These are phyloP conservation scores for Paramecium biaurelia DNA, from an alignment of 73 alveolate genomes.

Conservation along the genomic window DNA sequence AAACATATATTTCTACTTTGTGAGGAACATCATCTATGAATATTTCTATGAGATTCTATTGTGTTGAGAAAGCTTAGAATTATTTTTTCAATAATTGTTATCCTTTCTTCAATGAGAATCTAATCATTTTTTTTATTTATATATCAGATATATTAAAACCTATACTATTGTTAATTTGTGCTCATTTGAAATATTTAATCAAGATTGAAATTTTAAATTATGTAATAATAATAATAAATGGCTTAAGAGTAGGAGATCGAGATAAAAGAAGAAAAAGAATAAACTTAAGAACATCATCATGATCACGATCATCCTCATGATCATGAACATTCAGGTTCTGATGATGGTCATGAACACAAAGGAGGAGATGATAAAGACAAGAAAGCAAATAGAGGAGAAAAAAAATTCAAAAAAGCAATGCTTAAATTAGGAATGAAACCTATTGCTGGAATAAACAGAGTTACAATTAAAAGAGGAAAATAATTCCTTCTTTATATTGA, in stretches of 20 bases:
- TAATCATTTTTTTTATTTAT: not conserved
- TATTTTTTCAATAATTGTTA: not conserved
- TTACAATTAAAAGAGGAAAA: constrained; percentile 94
- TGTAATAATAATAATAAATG: not conserved
- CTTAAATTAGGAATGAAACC: constrained; percentile 92
- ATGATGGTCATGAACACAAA: constrained; percentile 64
- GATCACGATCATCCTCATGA: constrained; percentile 57
- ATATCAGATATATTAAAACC: not conserved
- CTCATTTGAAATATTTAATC: constrained; percentile 1
- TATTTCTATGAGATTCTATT: constrained; percentile 27
- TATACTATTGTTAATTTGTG: not conserved
- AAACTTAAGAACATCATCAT: constrained; percentile 47
- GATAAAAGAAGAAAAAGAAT: constrained; percentile 10
- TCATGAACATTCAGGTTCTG: constrained; percentile 55
- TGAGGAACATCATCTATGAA: constrained; percentile 44
- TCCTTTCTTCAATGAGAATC: constrained; percentile 11
- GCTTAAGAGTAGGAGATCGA: constrained; percentile 30
- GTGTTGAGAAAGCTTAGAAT: constrained; percentile 34
- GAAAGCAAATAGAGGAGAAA: constrained; percentile 94
- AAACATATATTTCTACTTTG: not conserved
- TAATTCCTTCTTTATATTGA: constrained; percentile 89
- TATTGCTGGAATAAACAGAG: constrained; percentile 95
- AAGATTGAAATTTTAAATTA: constrained; percentile 18
- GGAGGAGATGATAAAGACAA: constrained; percentile 73
- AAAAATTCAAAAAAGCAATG: constrained; percentile 97